Conservation (phyloP, 176 grass and related monocot species). For the Hsuehochloa calcarea region DNA sequence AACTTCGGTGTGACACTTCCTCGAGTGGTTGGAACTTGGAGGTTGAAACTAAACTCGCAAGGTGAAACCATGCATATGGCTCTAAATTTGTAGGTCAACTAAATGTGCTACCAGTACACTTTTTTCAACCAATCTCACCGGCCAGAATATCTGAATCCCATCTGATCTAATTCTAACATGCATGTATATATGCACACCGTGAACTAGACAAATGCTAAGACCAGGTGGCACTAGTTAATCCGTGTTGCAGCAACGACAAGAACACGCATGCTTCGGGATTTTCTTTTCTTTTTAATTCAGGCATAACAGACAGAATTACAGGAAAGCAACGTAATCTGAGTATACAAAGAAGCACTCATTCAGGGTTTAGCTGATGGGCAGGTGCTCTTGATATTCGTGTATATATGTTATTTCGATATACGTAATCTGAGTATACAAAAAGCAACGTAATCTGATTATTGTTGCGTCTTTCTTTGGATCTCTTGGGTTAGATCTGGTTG, state of each 20-base stretch:
- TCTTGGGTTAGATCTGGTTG: no score
- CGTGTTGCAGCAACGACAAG: neutral
- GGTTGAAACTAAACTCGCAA: neutral
- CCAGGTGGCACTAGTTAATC: no score
- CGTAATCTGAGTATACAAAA: no score
- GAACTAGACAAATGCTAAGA: neutral
- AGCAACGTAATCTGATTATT: no score
- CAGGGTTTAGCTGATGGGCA: neutral
- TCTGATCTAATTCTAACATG: neutral
- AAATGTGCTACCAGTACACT: neutral
- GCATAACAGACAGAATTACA: neutral
- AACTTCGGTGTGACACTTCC: neutral
- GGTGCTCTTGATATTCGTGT: no score
- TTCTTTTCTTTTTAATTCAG: neutral
- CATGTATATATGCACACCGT: neutral
- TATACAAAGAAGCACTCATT: slow-evolving; percentile 9
- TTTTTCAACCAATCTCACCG: neutral
- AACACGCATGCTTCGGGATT: neutral
- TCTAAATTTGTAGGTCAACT: neutral
- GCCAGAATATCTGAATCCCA: neutral
- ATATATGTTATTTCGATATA: no score
- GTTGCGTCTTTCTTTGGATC: no score
- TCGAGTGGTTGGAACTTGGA: neutral
- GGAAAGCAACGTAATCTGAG: neutral
- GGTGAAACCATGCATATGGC: neutral